Percentiles rank a stretch among this genome's conserved stretches.
Evolutionary conservation across 148 eudicot genomes (phyloP).

Genomic region (Rhododendron henanense): DNA sequence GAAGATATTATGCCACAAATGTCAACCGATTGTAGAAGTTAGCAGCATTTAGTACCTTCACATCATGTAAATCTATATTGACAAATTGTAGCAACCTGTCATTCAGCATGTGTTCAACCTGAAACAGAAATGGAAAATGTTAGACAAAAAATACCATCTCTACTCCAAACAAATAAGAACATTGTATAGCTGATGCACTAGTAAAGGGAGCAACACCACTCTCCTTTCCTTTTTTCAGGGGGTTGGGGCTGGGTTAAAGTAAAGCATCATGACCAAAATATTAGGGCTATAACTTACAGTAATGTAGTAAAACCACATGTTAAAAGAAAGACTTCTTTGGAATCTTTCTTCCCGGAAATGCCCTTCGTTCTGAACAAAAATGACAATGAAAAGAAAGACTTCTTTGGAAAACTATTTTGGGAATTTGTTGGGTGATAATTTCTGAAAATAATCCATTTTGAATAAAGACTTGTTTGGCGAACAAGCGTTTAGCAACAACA

Average conservation of each 20-base stretch:
- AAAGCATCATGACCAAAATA: not conserved
- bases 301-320: not conserved
- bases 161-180: conserved; percentile 4
- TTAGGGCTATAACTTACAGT: not conserved
- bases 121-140: conserved; percentile 20
- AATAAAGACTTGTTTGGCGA: not conserved
- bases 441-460: not conserved
- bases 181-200: not conserved
- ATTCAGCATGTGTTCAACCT: conserved; percentile 97
- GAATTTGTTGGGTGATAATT: not conserved
- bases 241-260: not conserved
- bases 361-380: not conserved
- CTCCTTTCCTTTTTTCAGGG: not conserved
- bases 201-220: not conserved
- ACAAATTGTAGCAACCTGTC: conserved; percentile 86
- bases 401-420: not conserved
- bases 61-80: conserved; percentile 89
- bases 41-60: conserved; percentile 59
- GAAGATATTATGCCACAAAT: not conserved
- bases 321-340: not conserved
- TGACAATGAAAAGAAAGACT: not conserved
- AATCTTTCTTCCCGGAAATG: not conserved
- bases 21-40: not conserved
- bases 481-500: not conserved
- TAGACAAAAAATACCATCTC: not conserved